Base-by-base conservation (phyloP, 768 basidiomycete species). In the Wakefieldia striispora region DNA sequence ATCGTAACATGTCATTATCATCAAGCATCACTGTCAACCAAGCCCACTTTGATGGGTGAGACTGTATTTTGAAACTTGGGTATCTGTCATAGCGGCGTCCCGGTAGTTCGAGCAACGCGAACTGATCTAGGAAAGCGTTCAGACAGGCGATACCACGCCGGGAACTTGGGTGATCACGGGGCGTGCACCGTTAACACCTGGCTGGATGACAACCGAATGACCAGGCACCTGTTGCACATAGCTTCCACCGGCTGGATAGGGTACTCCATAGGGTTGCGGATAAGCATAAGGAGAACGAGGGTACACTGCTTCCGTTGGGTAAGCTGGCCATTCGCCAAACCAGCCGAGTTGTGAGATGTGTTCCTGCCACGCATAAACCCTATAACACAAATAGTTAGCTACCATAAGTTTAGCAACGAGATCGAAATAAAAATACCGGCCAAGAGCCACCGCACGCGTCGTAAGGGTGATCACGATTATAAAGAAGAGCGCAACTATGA, bases 311-410 rank as follows among this genome's bases (percentile, higher is more conserved):
- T 68, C 68, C 6, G 50, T 57, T 40, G 67, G 67, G 60, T 81
- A 84, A 34, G 83, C 84, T 20, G 86, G 85, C 56, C 72, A 71
- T 72, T 90, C 82, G 40, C 81, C 81, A 59, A 84, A 90, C 88
- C 88, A 90, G 2, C 83, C 84, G 10, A 91, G 75, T 56, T 89
- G 85, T 72, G 66, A 57, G 52, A 74, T 69, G 49, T 68, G 59
- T 51, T 63, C 58, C 21, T 52, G 49, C 71, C 70, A 72, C 12
- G 67, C 70, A 29, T 63, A 68, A 38, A 49, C 33, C 10, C 64
- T 66, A 31, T 24, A 31, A 36, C 27, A 17, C 14, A 35, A 33
- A 36, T 5, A 24, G 55, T 29, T 20, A 57, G 47, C 29, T 12
- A 34, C 19, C 4, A 23, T 9, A 33, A 34, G 46, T 21, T 34